A percentile compares a stretch with the other conserved stretches of the same genome.
phyloP scores from a whole-genome alignment of 2,329 filamentous ascomycete genomes.

The Piedraia hortae region DNA sequence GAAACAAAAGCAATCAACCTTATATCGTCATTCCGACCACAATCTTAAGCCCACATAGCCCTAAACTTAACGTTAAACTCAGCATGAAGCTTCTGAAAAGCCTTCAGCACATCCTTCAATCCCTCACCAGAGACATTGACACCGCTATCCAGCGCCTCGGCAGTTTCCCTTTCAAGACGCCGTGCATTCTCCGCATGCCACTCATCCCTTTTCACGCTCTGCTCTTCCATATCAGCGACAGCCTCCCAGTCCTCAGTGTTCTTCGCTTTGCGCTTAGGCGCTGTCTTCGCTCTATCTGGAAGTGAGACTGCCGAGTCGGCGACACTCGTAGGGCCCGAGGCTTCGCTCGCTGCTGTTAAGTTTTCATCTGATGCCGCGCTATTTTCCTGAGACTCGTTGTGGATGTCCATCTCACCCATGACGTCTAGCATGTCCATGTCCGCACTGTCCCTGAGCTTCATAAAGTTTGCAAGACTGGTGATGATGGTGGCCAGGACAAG shows the following conservation, averaged over 20 bases:
- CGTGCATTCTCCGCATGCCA: slow-evolving; percentile 4
- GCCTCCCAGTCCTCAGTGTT: slow-evolving; percentile 19
- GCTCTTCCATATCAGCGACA: slow-evolving; percentile 14
- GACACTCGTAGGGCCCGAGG: slow-evolving; percentile 6
- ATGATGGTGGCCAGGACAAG: slow-evolving; percentile 43
- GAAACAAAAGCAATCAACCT: no score
- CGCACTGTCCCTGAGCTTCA: slow-evolving; percentile 20
- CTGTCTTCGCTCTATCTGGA: slow-evolving; percentile 6
- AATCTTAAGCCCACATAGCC: slow-evolving; percentile 29
- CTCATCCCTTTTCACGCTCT: slow-evolving; percentile 5
- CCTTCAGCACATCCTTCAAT: slow-evolving; percentile 28
- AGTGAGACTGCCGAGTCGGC: slow-evolving; percentile 10
- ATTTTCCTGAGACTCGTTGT: slow-evolving; percentile 20
- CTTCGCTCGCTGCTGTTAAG: slow-evolving; percentile 6
- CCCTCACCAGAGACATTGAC: slow-evolving; percentile 19
- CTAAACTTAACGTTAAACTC: slow-evolving; percentile 38
- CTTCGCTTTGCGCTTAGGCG: slow-evolving; percentile 14
- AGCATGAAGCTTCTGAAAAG: slow-evolving; percentile 28
- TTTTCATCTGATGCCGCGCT: slow-evolving; percentile 12
- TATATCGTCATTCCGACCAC: not conserved
- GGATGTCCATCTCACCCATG: slow-evolving; percentile 23
- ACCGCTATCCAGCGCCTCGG: slow-evolving; percentile 9
- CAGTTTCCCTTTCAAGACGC: slow-evolving; percentile 7
- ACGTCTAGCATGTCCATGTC: slow-evolving; percentile 25
- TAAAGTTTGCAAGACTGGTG: slow-evolving; percentile 30